Base-by-base conservation (phyloP, 306 rosid genomes). In the Vigna mungo region DNA sequence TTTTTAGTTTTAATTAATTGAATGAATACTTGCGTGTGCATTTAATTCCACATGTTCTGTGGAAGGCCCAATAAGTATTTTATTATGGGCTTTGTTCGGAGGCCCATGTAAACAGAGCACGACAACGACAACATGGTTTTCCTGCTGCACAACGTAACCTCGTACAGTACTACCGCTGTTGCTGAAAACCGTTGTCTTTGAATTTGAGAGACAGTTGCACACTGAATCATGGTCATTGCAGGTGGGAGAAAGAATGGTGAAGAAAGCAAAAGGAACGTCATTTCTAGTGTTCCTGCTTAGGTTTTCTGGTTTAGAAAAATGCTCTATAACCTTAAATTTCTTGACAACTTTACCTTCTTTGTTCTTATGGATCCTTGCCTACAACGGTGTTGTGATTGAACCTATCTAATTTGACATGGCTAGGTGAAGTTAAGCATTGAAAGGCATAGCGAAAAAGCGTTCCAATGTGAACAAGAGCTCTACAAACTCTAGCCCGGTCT, bases 391-490 rank as follows among this genome's bases (percentile, higher is more conserved):
- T 60, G 71, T 47, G 72, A 11, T 27, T 64, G 9, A 61, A 76
- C 20, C 78, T 68, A 32, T 63, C 0, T 51, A 11, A 67, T 75
- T 78, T 67, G 46, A 32, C 32, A 5, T 72, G 7, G 25, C 34
- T 84, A 90, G 7, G 93, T 92, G 78, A 89, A 87, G 85, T 81
- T 79, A 80, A 94, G 86, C 90, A 94, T 92, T 56, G 96, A 92
- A 72, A 94, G 90, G 46, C 88, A 94, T 16, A 83, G 97, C 55
- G 91, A 90, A 12, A 94, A 86, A 44, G 92, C 90, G 56, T 83
- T 92, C 98, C 0, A 84, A 71, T 16, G 47, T 60, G 55, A 89
- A 90, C 91, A 94, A 89, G 68, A 44, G 84, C 27, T 79, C 86
- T 70, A 92, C 71, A 81, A 83, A 66, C 55, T 71, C 23, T 25